These are phyloP conservation scores for Eruca vesicaria DNA, from an alignment of 441 rosid species.

Conservation along the genomic window DNA sequence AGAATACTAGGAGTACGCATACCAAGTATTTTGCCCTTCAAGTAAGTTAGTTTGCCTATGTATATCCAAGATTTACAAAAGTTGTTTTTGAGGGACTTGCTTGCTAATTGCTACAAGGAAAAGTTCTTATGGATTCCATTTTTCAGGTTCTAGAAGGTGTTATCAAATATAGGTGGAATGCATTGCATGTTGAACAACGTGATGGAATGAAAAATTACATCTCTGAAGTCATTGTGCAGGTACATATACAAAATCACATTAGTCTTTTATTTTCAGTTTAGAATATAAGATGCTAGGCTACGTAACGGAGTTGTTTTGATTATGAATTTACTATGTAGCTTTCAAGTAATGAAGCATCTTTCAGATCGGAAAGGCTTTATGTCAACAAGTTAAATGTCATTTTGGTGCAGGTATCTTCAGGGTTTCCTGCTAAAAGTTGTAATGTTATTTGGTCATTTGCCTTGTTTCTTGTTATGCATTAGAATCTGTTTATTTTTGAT, in stretches of 20 bases:
- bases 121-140: neutral
- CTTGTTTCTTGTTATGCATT: neutral
- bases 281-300: neutral
- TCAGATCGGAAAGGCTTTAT: conserved; percentile 85
- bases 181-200: conserved; percentile 94
- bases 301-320: neutral
- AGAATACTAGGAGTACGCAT: conserved; percentile 74
- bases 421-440: neutral
- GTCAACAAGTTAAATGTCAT: conserved; percentile 94
- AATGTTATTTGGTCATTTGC: no score
- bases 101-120: neutral
- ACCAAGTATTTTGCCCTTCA: conserved; percentile 97
- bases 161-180: conserved; percentile 99
- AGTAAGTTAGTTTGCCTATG: conserved; percentile 44
- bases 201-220: conserved; percentile 99
- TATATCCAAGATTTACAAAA: neutral
- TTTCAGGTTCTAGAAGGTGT: conserved; percentile 96
- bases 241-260: conserved; percentile 23
- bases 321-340: conserved; percentile 51
- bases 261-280: neutral
- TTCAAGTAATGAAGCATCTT: conserved; percentile 86
- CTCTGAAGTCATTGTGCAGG: conserved; percentile 99
- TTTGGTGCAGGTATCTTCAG: conserved; percentile 79
- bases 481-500: neutral
- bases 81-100: neutral